phyloP scores from a whole-genome alignment of 164 flowering plant species.

The Amborella trichopoda region DNA sequence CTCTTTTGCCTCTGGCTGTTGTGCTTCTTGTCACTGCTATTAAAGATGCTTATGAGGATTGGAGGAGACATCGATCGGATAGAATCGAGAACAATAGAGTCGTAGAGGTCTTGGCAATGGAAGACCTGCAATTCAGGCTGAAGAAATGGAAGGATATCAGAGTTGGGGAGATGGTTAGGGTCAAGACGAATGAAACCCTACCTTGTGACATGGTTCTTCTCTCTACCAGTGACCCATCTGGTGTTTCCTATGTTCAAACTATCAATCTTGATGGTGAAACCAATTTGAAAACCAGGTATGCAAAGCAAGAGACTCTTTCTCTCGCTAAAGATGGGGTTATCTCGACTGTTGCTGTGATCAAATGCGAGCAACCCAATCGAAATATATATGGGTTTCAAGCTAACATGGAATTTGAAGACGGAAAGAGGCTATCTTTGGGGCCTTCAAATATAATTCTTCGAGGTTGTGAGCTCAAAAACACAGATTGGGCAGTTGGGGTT shows the following conservation, averaged over 20 bases:
- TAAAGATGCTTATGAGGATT: conserved; percentile 95
- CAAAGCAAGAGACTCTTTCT: conserved; percentile 83
- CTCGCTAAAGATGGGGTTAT: conserved; percentile 42
- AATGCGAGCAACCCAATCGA: conserved; percentile 88
- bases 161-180: conserved; percentile 74
- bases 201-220: conserved; percentile 92
- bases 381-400: conserved; percentile 94
- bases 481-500: conserved; percentile 80
- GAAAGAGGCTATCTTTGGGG: conserved; percentile 74
- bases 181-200: conserved; percentile 58
- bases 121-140: conserved; percentile 31
- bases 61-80: conserved; percentile 73
- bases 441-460: conserved; percentile 88
- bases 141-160: conserved; percentile 77
- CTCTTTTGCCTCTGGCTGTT: conserved; percentile 76
- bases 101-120: conserved; percentile 39
- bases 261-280: conserved; percentile 96
- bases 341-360: conserved; percentile 59
- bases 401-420: conserved; percentile 83
- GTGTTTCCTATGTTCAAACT: conserved; percentile 94
- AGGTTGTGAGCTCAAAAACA: conserved; percentile 94
- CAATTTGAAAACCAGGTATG: conserved; percentile 90
- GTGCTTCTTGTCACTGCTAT: conserved; percentile 76
- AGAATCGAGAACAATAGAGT: conserved; percentile 70
- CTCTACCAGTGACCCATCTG: conserved; percentile 85